Evolutionary conservation across 352 stramenopile species (phyloP), one percentile per base, ranked within the genome.

Genomic region (Pythium brachiatum): DNA sequence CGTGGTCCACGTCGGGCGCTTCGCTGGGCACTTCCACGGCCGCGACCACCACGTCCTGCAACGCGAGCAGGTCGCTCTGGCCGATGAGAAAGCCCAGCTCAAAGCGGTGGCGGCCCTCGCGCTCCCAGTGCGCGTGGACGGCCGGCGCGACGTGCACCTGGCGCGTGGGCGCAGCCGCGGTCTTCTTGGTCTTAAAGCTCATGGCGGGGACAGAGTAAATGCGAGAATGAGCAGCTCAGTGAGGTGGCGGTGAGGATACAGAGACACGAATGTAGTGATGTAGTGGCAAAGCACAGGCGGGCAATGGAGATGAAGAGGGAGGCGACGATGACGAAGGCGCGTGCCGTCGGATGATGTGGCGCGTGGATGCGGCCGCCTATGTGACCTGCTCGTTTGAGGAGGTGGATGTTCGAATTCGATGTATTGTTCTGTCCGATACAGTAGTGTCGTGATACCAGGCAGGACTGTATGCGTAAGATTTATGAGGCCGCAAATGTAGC

Each of bases 51-150:
- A 68, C 66, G 48, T 90, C 80, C 7, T 67, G 53, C 3, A 9
- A 20, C 29, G 70, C 70, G 27, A 69, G 67, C 29, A 69, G 39
- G 54, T 69, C 75, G 57, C 73, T 69, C 64, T 90, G 79, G 46
- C 83, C 83, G 25, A 90, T 57, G 36, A 92, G 38, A 34, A 92
- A 65, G 18, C 80, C 82, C 50, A 92, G 66, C 60, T 86, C 76
- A 44, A 89, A 89, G 41, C 46, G 32, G 44, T 67, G 57, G 50
- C 67, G 58, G 38, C 60, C 62, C 3, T 59, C 58, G 20, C 61
- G 58, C 29, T 68, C 53, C 69, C 72, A 76, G 64, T 64, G 44
- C 44, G 44, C 53, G 53, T 64, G 32, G 1, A 67, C 58, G 39
- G 32, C 43, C 25, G 58, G n/a, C 18, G 60, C 50, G 23, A 69